phyloP scores from a whole-genome alignment of 192 early-diverging fungal genomes.

The Thoreauomyces humboldtii region DNA sequence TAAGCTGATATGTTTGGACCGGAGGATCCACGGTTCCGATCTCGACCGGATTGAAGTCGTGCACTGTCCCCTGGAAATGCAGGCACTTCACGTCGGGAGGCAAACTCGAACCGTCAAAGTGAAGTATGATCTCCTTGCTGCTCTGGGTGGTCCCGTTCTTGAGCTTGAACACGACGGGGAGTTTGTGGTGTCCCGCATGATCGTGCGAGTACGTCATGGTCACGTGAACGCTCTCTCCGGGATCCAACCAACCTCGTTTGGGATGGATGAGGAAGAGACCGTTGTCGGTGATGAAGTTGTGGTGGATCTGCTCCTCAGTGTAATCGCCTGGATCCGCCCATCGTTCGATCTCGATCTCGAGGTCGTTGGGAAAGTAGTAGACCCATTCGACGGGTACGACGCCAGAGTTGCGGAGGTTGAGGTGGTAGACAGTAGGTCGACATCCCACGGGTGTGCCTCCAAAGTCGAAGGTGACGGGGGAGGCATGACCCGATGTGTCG shows the following conservation, averaged over 20 bases:
- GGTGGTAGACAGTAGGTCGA: conserved; percentile 33
- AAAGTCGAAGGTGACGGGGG: conserved; percentile 52
- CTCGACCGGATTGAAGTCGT: conserved; percentile 36
- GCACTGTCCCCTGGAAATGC: conserved; percentile 36
- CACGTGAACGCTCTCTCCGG: conserved; percentile 43
- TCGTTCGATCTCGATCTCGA: conserved; percentile 52
- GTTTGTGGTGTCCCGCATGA: conserved; percentile 46
- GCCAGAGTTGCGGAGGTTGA: conserved; percentile 50
- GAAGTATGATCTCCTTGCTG: conserved; percentile 47
- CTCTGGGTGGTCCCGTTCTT: conserved; percentile 43
- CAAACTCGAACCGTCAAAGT: conserved; percentile 46
- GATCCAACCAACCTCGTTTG: conserved; percentile 46
- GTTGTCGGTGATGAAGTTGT: conserved; percentile 57
- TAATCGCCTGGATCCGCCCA: conserved; percentile 60
- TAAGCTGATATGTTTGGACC: conserved; percentile 42
- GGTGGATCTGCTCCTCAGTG: conserved; percentile 52
- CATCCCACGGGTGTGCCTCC: conserved; percentile 45
- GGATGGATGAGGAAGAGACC: conserved; percentile 46
- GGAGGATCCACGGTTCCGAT: conserved; percentile 45
- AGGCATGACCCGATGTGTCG: neutral
- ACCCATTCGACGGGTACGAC: conserved; percentile 60
- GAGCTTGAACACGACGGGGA: conserved; percentile 55
- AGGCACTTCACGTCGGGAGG: conserved; percentile 45
- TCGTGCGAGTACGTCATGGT: conserved; percentile 51
- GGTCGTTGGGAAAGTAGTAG: conserved; percentile 55